Percentiles rank a stretch among this genome's conserved stretches.
Conservation (phyloP, 2,329 filamentous ascomycete genomes). For the Penicillium fuscoglaucum region DNA sequence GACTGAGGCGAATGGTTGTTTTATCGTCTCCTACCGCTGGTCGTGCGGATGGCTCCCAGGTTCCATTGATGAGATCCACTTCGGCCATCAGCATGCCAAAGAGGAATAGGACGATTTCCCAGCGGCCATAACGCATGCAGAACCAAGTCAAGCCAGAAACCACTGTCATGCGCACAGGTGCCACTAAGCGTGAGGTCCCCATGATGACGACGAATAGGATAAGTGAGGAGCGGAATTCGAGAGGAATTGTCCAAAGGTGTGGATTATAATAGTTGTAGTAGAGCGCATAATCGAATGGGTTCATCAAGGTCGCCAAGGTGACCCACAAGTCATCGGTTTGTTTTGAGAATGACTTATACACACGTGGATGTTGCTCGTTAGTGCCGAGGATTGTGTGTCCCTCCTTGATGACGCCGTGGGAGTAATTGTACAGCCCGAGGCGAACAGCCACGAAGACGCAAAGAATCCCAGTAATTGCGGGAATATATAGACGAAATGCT, state of each 20-base stretch:
- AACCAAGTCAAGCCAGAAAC: conserved; percentile 39
- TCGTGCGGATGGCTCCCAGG: conserved; percentile 31
- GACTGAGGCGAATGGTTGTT: conserved; percentile 17
- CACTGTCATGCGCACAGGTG: conserved; percentile 35
- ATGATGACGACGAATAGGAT: conserved; percentile 46
- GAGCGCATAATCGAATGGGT: conserved; percentile 42
- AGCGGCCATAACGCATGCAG: conserved; percentile 45
- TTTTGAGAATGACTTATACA: conserved; percentile 32
- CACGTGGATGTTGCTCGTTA: conserved; percentile 47
- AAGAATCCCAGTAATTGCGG: conserved; percentile 42
- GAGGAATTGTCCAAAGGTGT: conserved; percentile 50
- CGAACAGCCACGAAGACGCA: conserved; percentile 46
- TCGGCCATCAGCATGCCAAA: conserved; percentile 47
- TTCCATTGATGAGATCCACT: conserved; percentile 42
- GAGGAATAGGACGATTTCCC: conserved; percentile 47
- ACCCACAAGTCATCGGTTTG: conserved; percentile 42
- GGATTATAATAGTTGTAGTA: conserved; percentile 49
- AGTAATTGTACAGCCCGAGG: conserved; percentile 44
- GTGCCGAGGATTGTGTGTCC: conserved; percentile 42
- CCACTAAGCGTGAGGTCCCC: conserved; percentile 40
- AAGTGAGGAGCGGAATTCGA: conserved; percentile 48
- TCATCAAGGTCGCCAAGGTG: conserved; percentile 37
- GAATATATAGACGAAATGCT: conserved; percentile 45
- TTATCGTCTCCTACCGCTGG: conserved; percentile 18
- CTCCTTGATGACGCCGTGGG: conserved; percentile 36